These are phyloP conservation scores for Umbilicaria muhlenbergii DNA, from an alignment of 495 filamentous ascomycete species.

Conservation along the genomic window DNA sequence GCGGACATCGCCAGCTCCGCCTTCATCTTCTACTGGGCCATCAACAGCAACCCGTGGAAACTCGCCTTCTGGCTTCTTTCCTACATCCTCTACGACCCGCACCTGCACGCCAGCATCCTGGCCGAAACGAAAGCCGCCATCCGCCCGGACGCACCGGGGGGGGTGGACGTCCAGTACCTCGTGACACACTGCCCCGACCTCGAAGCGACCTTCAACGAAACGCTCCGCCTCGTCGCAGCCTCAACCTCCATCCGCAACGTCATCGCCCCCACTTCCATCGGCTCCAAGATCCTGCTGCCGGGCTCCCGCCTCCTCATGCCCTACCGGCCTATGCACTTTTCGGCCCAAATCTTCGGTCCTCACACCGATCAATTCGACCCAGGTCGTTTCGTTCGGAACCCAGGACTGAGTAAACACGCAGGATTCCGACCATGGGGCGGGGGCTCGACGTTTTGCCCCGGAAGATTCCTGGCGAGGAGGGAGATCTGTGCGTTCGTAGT, in stretches of 20 bases:
- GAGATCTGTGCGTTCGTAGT: conserved; percentile 23
- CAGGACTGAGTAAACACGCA: conserved; percentile 2
- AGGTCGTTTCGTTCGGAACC: conserved; percentile 12
- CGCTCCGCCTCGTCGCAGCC: conserved; percentile 8
- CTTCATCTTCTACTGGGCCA: conserved; percentile 11
- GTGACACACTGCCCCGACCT: conserved; percentile 10
- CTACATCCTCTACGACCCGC: conserved; percentile 8
- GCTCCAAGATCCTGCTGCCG: conserved; percentile 8
- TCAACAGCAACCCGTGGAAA: conserved; percentile 17
- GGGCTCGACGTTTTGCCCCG: conserved; percentile 25
- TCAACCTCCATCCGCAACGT: conserved; percentile 9
- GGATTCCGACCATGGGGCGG: conserved; percentile 24
- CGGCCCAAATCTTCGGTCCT: conserved; percentile 7
- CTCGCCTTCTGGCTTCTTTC: conserved; percentile 16
- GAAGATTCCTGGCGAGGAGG: conserved; percentile 25
- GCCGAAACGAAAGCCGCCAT: conserved; percentile 8
- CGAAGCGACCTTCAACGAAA: conserved; percentile 11
- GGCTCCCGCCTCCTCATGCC: conserved; percentile 13
- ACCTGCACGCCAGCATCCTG: conserved; percentile 6
- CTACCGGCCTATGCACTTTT: conserved; percentile 16
- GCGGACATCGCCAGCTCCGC: conserved; percentile 11
- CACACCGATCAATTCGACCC: conserved; percentile 10
- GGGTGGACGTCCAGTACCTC: conserved; percentile 2
- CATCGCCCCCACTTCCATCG: conserved; percentile 2
- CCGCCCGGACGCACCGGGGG: not conserved